Conservation (phyloP, 305 asterid species). For the Fraxinus paxiana region DNA sequence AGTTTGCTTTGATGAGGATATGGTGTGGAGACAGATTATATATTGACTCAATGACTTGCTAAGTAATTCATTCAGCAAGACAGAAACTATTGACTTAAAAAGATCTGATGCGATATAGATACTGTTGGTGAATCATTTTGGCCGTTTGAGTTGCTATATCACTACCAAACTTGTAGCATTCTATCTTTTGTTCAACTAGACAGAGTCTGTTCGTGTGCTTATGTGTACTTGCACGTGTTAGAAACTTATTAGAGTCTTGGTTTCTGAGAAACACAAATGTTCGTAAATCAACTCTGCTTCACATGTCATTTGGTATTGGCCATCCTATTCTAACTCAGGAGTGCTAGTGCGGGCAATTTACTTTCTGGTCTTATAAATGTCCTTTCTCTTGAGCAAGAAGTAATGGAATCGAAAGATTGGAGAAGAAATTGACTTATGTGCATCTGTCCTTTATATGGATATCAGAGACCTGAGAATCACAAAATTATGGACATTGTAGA, state of each 20-base stretch:
- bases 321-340: not conserved
- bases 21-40: not conserved
- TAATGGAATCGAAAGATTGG: not conserved
- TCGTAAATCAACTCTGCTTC: not conserved
- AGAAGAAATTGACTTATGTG: not conserved
- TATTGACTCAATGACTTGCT: not conserved
- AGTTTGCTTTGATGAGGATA: not conserved
- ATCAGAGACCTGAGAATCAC: not conserved
- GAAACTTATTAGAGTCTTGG: not conserved
- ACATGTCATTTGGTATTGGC: not conserved
- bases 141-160: not conserved
- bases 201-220: not conserved
- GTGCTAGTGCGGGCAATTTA: not conserved
- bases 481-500: not conserved
- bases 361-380: not conserved
- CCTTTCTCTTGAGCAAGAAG: not conserved
- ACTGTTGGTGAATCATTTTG: not conserved
- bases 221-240: not conserved
- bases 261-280: not conserved
- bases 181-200: not conserved
- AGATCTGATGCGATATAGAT: not conserved
- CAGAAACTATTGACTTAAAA: not conserved
- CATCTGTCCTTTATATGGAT: not conserved
- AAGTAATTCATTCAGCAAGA: not conserved
- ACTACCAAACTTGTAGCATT: not conserved